Evolutionary conservation across 164 flowering plant genomes (phyloP).

Genomic region (Vitis cinerea): DNA sequence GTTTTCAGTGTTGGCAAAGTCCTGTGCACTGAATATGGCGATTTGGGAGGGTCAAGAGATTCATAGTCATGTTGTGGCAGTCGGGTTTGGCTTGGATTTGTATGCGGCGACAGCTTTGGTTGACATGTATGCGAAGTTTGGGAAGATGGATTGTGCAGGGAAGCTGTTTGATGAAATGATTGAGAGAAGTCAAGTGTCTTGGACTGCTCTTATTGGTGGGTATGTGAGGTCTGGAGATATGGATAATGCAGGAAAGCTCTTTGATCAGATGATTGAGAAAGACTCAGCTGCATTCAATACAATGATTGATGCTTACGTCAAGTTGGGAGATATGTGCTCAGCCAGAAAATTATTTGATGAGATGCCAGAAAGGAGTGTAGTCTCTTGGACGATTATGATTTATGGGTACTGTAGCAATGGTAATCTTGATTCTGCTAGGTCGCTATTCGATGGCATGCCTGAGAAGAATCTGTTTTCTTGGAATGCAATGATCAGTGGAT

Average conservation of each 20-base stretch:
- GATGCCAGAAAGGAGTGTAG: conserved; percentile 59
- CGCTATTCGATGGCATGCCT: conserved; percentile 63
- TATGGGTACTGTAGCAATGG: conserved; percentile 60
- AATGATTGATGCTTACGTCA: conserved; percentile 65
- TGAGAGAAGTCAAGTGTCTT: conserved; percentile 55
- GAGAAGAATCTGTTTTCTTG: conserved; percentile 68
- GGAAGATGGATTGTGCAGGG: conserved; percentile 39
- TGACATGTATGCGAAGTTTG: conserved; percentile 70
- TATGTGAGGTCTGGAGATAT: conserved; percentile 60
- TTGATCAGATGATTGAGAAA: conserved; percentile 55
- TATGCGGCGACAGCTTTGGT: conserved; percentile 67
- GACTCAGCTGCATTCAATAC: conserved; percentile 58
- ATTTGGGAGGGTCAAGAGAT: conserved; percentile 48
- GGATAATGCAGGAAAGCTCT: conserved; percentile 39
- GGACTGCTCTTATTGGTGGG: conserved; percentile 71
- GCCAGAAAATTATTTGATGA: conserved; percentile 54
- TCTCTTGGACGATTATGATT: conserved; percentile 79
- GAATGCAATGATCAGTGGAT: conserved; percentile 84
- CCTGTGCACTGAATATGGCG: conserved; percentile 38
- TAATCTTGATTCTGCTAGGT: conserved; percentile 49
- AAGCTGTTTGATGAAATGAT: conserved; percentile 74
- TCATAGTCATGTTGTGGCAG: conserved; percentile 49
- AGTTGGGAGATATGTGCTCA: conserved; percentile 50
- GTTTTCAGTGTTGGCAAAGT: conserved; percentile 53
- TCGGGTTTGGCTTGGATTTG: conserved; percentile 56